Evolutionary conservation across 164 flowering plant species (phyloP), one percentile per base, ranked within the genome.

Genomic region (Paratinospora sagittata): DNA sequence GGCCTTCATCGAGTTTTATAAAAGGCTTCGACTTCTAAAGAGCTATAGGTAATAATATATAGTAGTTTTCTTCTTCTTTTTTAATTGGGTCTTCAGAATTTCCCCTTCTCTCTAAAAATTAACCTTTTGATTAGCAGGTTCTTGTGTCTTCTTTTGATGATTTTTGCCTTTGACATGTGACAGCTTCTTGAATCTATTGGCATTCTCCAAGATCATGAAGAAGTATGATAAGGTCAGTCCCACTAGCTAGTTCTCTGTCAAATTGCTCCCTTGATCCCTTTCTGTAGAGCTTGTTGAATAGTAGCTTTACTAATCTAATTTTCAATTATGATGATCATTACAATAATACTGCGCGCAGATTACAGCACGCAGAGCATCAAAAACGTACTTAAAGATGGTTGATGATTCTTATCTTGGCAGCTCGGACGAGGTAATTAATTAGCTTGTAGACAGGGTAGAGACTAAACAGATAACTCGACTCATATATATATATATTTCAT

Each of bases 171-270:
- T 30, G 34, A 30, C 24, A 33, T 82, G 14, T 66, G 23, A 13
- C 85, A 89, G 93, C 81, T 92, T 88, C 79, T 68, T 88, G 79
- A 91, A 92, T 71, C 76, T 80, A 36, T 70, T 85, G 81, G 97
- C 93, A 0, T 84, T 89, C 75, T 91, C 91, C 39, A 91, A 91
- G 83, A 89, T 91, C 77, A 80, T 87, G 91, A 89, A 91, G 87
- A 89, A 91, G 71, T 90, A 91, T 78, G 95, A 91, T 76, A 91
- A 89, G 94, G 97, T 91, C 5, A 52, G 49, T 27, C 21, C 87
- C 71, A n/a, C 63, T 16, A 58, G 17, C n/a, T 58, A 19, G 10
- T 58, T 16, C 0, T 58, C 24, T 58, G 11, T 30, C 34, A 30
- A 30, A 30, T 30, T 30, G 3, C 34, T 58, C 1, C 24, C 8